These are phyloP conservation scores for Aphanomyces invadans DNA, from an alignment of 352 stramenopile species.

Conservation along the genomic window DNA sequence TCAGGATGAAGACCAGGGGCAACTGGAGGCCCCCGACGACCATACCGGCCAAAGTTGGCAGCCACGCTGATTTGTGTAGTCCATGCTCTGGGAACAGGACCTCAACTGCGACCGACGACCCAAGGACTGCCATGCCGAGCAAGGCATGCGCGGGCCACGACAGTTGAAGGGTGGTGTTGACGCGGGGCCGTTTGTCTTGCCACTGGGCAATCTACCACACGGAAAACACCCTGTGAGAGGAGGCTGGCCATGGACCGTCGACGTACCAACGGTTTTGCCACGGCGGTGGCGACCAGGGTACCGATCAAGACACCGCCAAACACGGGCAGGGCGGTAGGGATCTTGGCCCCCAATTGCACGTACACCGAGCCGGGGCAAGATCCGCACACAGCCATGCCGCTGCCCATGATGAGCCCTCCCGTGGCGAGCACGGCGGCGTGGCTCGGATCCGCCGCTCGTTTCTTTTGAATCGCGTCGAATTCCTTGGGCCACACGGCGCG, in stretches of 20 bases:
- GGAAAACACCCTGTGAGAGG: too few species aligned
- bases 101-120: slow-evolving; percentile 17
- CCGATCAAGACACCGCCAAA: slow-evolving; percentile 1
- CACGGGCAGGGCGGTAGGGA: not conserved
- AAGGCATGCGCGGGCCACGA: slow-evolving; percentile 10
- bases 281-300: not conserved
- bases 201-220: slow-evolving; percentile 10
- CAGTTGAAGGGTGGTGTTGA: slow-evolving; percentile 9
- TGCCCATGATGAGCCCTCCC: slow-evolving; percentile 24
- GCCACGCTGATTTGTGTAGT: not conserved
- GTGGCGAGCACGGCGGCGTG: slow-evolving; percentile 21
- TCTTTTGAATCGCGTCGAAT: slow-evolving; percentile 23
- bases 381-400: slow-evolving; percentile 6
- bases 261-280: not conserved
- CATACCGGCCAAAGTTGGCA: not conserved
- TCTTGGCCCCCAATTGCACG: slow-evolving; percentile 5
- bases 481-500: slow-evolving; percentile 14
- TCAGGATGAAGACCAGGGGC: slow-evolving; percentile 21
- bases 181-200: not conserved
- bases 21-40: slow-evolving; percentile 27
- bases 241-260: not conserved
- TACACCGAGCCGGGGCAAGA: slow-evolving; percentile 12
- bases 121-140: slow-evolving; percentile 9
- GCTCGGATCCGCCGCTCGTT: slow-evolving; percentile 12
- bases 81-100: slow-evolving; percentile 11